Evolutionary conservation across 345 rosid genomes (phyloP), one percentile per base, ranked within the genome.

Genomic region (Draba incana): DNA sequence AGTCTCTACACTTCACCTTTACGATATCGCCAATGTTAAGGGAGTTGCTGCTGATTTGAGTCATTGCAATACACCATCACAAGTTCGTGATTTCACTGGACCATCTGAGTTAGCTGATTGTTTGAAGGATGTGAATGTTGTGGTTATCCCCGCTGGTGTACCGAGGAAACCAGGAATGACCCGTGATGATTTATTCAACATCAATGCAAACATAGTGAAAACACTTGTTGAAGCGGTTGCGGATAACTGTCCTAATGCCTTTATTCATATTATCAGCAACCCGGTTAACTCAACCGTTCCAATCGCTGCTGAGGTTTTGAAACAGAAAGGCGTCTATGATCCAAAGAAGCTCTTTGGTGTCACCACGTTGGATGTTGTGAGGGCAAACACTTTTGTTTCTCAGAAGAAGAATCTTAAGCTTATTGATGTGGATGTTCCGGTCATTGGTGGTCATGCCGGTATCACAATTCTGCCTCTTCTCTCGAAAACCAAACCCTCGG

Each of bases 131-230:
- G 92, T 83, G 2, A 71, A 93, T 28, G 90, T 90, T 12, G 98
- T 88, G 2, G 96, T 93, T 58, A 90, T 90, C 57, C 97, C 97
- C 49, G 98, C 94, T 51, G 97, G 96, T 58, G 96, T 90, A 46
- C 90, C 98, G 25, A 81, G 96, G 31, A 93, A 88, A 82, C 98
- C 96, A 0, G 98, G 98, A 14, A 93, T 90, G 98, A 93, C 92
- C 49, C 96, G 98, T 14, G 97, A 88, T 54, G 97, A 93, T 70
- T 93, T 93, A 54, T 93, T 93, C 80, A 88, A 87, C 78, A 90
- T 93, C 84, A 93, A 93, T 56, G 98, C 94, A 31, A 78, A 66
- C 66, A 93, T 93, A 0, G 96, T 90, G n/a, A 90, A 84, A 78
- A 74, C 67, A 33, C 81, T 90, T 70, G 84, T 93, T 6, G 97